phyloP scores from a whole-genome alignment of 179 eudicot genomes.

The Sideroxylon spinosum region DNA sequence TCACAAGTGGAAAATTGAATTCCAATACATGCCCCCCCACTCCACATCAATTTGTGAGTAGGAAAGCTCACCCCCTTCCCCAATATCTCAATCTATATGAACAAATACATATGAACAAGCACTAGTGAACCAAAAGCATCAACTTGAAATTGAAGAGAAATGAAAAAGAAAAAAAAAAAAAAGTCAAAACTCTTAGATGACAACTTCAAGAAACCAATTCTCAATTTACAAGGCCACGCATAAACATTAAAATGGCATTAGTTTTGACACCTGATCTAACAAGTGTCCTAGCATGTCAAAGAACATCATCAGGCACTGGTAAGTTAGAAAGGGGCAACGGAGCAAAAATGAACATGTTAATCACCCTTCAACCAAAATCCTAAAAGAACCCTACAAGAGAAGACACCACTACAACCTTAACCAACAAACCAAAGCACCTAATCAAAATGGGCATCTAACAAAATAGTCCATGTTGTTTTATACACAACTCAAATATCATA shows the following conservation, averaged over 20 bases:
- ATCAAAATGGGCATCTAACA: background rate
- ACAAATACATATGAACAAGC: background rate
- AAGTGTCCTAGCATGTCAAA: background rate
- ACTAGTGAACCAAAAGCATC: too few relatives aligned
- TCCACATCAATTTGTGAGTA: too few relatives aligned
- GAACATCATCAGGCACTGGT: background rate
- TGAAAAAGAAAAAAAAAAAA: too few relatives aligned
- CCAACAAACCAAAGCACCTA: too few relatives aligned
- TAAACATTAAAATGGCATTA: background rate
- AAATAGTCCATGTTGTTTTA: background rate
- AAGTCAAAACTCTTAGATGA: background rate
- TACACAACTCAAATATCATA: background rate
- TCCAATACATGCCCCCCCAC: too few relatives aligned
- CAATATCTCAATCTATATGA: too few relatives aligned
- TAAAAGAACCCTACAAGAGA: too few relatives aligned
- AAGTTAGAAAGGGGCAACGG: background rate
- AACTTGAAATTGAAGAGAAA: background rate
- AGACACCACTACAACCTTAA: too few relatives aligned
- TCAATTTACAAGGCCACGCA: background rate
- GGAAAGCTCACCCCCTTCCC: too few relatives aligned
- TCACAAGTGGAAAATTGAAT: too few relatives aligned
- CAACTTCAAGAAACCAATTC: background rate
- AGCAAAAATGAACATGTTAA: background rate
- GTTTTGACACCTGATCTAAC: too few relatives aligned
- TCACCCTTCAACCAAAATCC: background rate